Conservation (phyloP, 2,329 filamentous ascomycete genomes). For the Cercospora citrullina region DNA sequence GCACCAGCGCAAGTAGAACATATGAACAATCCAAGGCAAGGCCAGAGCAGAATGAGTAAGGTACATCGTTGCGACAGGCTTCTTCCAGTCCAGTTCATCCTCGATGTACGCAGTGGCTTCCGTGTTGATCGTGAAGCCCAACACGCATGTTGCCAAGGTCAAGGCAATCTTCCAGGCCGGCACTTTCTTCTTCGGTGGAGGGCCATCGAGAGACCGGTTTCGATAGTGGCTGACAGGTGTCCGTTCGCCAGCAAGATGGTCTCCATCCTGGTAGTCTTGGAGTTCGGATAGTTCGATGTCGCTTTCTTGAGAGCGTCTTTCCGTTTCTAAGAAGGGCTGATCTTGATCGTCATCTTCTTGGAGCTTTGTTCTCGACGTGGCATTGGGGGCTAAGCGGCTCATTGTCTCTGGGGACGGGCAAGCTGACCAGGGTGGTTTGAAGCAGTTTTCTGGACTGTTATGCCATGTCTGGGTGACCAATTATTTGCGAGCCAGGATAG, state of each 20-base stretch:
- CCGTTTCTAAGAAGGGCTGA: conserved; percentile 28
- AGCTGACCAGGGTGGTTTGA: neutral
- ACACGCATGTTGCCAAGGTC: conserved; percentile 32
- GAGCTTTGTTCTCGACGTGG: conserved; percentile 15
- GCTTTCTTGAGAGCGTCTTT: conserved; percentile 23
- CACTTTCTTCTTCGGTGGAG: conserved; percentile 21
- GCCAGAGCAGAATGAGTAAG: conserved; percentile 37
- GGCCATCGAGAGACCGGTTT: conserved; percentile 15
- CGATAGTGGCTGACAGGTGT: conserved; percentile 26
- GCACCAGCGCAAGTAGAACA: conserved; percentile 31
- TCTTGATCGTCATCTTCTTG: conserved; percentile 24
- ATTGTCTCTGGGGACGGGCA: conserved; percentile 10
- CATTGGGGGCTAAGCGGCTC: conserved; percentile 23
- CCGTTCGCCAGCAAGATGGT: conserved; percentile 25
- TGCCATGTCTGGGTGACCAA: neutral
- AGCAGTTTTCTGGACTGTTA: neutral
- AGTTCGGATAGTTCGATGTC: conserved; percentile 21
- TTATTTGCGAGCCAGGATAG: neutral
- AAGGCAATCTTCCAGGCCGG: conserved; percentile 26
- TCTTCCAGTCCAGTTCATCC: conserved; percentile 37
- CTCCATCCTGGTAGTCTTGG: conserved; percentile 10
- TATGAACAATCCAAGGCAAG: conserved; percentile 36
- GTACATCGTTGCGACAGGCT: conserved; percentile 39
- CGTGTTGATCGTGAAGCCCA: conserved; percentile 37
- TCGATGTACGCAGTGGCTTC: conserved; percentile 39